A percentile compares a stretch with the other conserved stretches of the same genome.
phyloP scores from a whole-genome alignment of 1,284 basidiomycete genomes.

The Inonotus obliquus region DNA sequence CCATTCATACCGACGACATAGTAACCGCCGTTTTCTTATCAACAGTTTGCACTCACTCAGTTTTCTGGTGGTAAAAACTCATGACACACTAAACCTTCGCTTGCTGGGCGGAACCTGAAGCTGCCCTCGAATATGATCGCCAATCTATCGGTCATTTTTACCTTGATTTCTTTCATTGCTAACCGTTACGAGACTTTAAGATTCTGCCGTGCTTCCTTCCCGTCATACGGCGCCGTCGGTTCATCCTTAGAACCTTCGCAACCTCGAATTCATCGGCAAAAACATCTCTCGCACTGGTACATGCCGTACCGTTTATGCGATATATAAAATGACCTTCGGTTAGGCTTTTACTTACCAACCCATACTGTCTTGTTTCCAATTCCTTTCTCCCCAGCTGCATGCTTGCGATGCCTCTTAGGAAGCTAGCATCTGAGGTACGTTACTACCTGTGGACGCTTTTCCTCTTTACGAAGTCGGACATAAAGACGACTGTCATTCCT shows the following conservation, averaged over 20 bases:
- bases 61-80: not conserved
- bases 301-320: not conserved
- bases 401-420: not conserved
- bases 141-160: not conserved
- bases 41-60: not conserved
- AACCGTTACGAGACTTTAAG: not conserved
- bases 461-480: slow-evolving; percentile 19
- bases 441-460: slow-evolving; percentile 23
- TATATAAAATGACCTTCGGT: not conserved
- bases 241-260: not conserved
- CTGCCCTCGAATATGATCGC: not conserved
- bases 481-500: slow-evolving; percentile 19
- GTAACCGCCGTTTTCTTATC: not conserved
- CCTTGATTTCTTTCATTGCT: not conserved
- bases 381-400: not conserved
- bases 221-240: not conserved
- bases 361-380: not conserved
- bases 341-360: not conserved
- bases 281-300: not conserved
- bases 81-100: not conserved
- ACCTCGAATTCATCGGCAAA: slow-evolving; percentile 1
- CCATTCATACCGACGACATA: not conserved
- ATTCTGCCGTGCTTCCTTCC: not conserved
- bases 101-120: not conserved
- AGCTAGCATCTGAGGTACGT: not conserved